Base-by-base conservation (phyloP, 75 land plant species). In the Sequoia sempervirens region DNA sequence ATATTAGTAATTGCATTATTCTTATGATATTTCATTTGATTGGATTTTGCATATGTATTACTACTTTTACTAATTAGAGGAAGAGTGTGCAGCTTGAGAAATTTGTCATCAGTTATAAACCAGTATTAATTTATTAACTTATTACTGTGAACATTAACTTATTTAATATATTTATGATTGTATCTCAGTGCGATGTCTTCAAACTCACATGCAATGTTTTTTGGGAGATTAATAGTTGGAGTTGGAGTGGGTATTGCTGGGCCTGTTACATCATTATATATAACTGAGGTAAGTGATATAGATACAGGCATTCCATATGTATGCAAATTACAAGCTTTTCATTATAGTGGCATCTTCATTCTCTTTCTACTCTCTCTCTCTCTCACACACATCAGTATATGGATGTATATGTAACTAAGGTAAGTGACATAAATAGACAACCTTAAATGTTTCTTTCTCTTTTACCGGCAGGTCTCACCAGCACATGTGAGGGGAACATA, bases 161-260 rank as follows among this genome's bases (percentile, higher is more conserved):
- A 14, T 46, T 46, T 52, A 30, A 46, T 56, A 34, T 80, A 14
- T 46, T 28, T 46, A 34, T 30, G 36, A 18, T 58, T 81, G 23
- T 81, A 18, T 80, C 91, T 79, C 92, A 97, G 99, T 87, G 99
- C 98, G 75, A 82, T 89, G 30, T 50, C 99, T 20, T 64, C 85
- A 81, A 89, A 52, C 79, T 83, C 93, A 30, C 79, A 86, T 46
- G 91, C 90, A 26, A 93, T 97, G 99, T 90, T 97, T 81, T 53
- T 93, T 36, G 99, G 99, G 56, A 92, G 99, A 81, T 90, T 97
- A 50, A 80, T 97, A 73, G 99, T 95, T 84, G 99, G 99, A 82
- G 74, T 86, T 23, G 99, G 98, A 23, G 86, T 97, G 87, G 99
- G 99, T 18, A 12, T 95, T 23, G 95, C 94, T 14, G 96, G 92